A percentile compares a stretch with the other conserved stretches of the same genome.
Evolutionary conservation across 352 stramenopile species (phyloP).

Genomic region (Phytophthora citrophthora): DNA sequence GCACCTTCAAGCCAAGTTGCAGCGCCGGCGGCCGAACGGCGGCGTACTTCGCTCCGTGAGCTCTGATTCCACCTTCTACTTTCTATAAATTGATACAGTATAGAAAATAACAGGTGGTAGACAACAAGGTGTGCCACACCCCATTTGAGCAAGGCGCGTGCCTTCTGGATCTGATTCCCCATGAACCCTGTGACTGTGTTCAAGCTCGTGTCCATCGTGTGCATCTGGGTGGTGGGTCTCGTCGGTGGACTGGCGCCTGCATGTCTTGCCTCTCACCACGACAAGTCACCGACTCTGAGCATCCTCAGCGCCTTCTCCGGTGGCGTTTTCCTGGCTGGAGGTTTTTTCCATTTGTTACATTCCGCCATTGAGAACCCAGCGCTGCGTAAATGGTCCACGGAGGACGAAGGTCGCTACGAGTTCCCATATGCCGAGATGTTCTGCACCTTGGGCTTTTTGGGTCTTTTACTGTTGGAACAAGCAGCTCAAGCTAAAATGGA

Average conservation of each 20-base stretch:
- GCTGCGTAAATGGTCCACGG: slow-evolving; percentile 67
- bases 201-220: slow-evolving; percentile 79
- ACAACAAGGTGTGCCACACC: too few relatives aligned
- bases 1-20: too few relatives aligned
- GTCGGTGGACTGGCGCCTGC: slow-evolving; percentile 59
- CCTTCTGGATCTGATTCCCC: neutral
- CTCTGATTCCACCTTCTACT: too few relatives aligned
- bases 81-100: too few relatives aligned
- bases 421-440: slow-evolving; percentile 87
- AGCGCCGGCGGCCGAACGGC: too few relatives aligned
- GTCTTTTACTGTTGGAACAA: slow-evolving; percentile 72
- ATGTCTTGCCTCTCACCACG: slow-evolving; percentile 45
- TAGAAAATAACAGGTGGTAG: too few relatives aligned
- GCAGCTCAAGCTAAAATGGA: slow-evolving; percentile 56
- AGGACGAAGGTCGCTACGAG: slow-evolving; percentile 62
- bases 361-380: slow-evolving; percentile 74
- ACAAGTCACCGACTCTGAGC: slow-evolving; percentile 47
- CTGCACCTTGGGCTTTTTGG: slow-evolving; percentile 73
- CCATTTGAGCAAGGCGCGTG: neutral
- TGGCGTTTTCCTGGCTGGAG: slow-evolving; percentile 79
- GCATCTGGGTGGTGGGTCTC: slow-evolving; percentile 78
- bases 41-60: too few relatives aligned
- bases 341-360: slow-evolving; percentile 81
- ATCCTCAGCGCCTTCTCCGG: slow-evolving; percentile 76
- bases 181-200: slow-evolving; percentile 75